Percentiles rank a stretch among this genome's conserved stretches.
These are phyloP conservation scores for Cryptosporidium bovis DNA, from an alignment of 169 alveolate species.

Conservation along the genomic window DNA sequence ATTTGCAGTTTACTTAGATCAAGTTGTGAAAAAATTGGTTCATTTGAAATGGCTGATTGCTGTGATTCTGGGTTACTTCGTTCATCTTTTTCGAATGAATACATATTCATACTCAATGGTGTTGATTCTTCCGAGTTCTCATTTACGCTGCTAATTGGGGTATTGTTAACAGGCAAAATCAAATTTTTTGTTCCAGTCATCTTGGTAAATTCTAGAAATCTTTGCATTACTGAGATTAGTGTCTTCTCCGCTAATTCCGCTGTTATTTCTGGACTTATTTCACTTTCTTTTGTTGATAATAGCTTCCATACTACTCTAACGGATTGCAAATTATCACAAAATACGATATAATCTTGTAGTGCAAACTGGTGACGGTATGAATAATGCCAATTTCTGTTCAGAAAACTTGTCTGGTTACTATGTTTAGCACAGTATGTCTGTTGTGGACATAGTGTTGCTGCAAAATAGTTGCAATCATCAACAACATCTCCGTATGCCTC, in stretches of 20 bases:
- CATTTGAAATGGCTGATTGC: conserved; percentile 28
- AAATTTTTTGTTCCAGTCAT: conserved; percentile 33
- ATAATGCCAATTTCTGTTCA: conserved; percentile 72
- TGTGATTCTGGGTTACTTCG: conserved; percentile 12
- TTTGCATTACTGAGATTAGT: conserved; percentile 63
- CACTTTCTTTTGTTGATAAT: conserved; percentile 13
- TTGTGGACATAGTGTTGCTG: conserved; percentile 73
- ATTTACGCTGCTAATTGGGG: background rate
- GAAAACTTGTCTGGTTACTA: conserved; percentile 63
- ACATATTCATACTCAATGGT: conserved; percentile 7
- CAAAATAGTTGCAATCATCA: conserved; percentile 71
- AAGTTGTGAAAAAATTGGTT: conserved; percentile 40
- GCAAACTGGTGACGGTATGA: conserved; percentile 73
- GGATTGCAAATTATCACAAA: conserved; percentile 68
- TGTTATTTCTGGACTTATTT: conserved; percentile 15
- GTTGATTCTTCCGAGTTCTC: conserved; percentile 42
- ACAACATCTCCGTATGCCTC: conserved; percentile 75
- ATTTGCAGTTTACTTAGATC: conserved; percentile 45
- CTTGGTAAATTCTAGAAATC: conserved; percentile 54
- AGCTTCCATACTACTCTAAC: conserved; percentile 72
- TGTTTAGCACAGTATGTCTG: conserved; percentile 74
- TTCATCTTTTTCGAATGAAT: conserved; percentile 25
- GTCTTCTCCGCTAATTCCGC: conserved; percentile 70
- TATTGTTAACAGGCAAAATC: background rate
- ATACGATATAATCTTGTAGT: conserved; percentile 62